Evolutionary conservation across 139 green algal genomes (phyloP), one percentile per base, ranked within the genome.

Genomic region (Bryopsis sp.): DNA sequence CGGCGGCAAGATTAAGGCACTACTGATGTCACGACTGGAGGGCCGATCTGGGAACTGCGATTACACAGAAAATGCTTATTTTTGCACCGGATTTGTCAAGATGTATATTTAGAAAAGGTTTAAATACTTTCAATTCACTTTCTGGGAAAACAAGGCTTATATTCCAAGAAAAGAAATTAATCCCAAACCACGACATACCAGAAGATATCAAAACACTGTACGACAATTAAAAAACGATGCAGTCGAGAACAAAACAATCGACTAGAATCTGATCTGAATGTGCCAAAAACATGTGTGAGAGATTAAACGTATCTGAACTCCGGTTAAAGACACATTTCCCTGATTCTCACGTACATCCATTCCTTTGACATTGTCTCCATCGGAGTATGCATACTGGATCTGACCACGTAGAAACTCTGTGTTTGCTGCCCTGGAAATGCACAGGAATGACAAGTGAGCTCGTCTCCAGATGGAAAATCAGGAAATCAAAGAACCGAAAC

Each of bases 21-120:
- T n/a, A 54, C 62, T 69, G 62, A 69, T 69, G 8, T 69, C 39
- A 24, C 62, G 35, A 19, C 15, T 19, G 43, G 15, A 26, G 15
- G 43, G 43, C 43, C 43, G 43, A 11, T 11, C 19, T 11, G 11
- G 15, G 43, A 11, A 11, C 43, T 54, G 43, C 43, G 19, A 26
- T 19, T 19, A 11, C 11, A 54, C 43, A 19, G 43, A 54, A 54
- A 54, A 54, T 54, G 43, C 43, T 54, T 54, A 54, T 54, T 54
- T 11, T 11, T 54, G 43, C 43, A 54, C 43, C 15, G 15, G 43
- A 19, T 19, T 19, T 11, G 19, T 11, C 43, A 54, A 54, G 19
- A 19, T 11, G 19, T 26, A 54, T 54, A 54, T 26, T 54, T 26
- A 19, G 19, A 26, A 54, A 54, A 54, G 19, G 43, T 19, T 54